Base-by-base conservation (phyloP, 2,329 filamentous ascomycete genomes). In the Zopfia rhizophila region DNA sequence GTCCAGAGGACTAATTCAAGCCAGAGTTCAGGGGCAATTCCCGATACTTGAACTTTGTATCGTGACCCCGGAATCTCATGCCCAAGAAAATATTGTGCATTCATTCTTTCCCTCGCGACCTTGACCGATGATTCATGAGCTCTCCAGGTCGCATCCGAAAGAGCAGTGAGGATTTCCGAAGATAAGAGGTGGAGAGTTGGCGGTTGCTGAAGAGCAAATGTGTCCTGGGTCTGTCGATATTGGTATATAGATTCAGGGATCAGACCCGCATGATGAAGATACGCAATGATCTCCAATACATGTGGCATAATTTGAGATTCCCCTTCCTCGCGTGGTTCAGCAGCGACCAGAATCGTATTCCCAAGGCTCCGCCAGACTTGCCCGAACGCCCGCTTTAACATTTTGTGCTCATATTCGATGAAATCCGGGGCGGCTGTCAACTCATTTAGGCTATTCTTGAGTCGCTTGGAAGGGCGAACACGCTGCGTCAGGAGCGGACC, bases 1-100 rank as follows among this genome's bases (percentile, higher is more conserved):
- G 76, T 75, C 77, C 77, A 80, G 3, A 81, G 63, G 14, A 80
- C 70, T n/a, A 81, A 65, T 55, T 81, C 78, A 13, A 81, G 59
- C 78, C 78, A 80, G 11, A 80, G 60, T 46, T 80, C 78, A 1
- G 75, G 71, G 1, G 68, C 60, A 8, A 79, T 53, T 13, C 70
- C 75, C 5, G 68, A 67, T 6, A 76, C 68, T 12, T 65, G 60
- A 2, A 75, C 60, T 30, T 69, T 72, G 53, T 73, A 76, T 19
- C 71, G 69, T 21, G 73, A 73, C 1, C 72, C 72, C 4, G 75
- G 75, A 21, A 77, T 72, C 46, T 77, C 74, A 11, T 72, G 73
- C 3, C 73, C 69, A 8, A 76, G 57, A 27, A 73, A 70, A 39
- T 75, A 74, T 4, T 63, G 58, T 3, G 64, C 65, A n/a, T 73